Conservation (phyloP, 768 basidiomycete species). For the Suillus subaureus region DNA sequence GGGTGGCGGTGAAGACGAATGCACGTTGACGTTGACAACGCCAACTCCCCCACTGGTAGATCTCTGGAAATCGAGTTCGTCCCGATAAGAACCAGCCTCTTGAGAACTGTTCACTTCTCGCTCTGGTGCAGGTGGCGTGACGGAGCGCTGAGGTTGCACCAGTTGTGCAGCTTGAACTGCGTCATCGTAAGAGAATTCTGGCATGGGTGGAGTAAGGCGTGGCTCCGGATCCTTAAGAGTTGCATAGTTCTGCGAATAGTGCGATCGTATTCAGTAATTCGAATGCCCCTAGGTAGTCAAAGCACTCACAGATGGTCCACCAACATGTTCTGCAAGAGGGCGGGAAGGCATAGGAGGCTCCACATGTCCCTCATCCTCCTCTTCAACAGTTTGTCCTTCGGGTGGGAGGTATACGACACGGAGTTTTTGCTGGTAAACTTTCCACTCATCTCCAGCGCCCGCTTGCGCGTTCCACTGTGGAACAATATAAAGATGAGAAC, state of each 20-base stretch:
- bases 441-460: conserved; percentile 54
- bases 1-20: conserved; percentile 26
- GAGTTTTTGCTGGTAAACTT: conserved; percentile 93
- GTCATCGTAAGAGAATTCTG: conserved; percentile 34
- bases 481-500: conserved; percentile 7
- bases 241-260: conserved; percentile 42
- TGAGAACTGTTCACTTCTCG: conserved; percentile 43
- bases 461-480: conserved; percentile 63
- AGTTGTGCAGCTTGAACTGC: conserved; percentile 21
- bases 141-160: conserved; percentile 38
- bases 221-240: conserved; percentile 40
- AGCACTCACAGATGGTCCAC: conserved; percentile 6
- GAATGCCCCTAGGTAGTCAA: background rate
- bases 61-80: conserved; percentile 33
- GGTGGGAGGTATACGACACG: conserved; percentile 88
- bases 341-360: conserved; percentile 17
- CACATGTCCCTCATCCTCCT: conserved; percentile 65
- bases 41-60: conserved; percentile 35
- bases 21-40: conserved; percentile 50
- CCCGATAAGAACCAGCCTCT: conserved; percentile 52
- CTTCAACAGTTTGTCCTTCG: conserved; percentile 77
- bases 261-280: background rate
- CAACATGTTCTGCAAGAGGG: background rate
- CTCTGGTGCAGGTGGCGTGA: conserved; percentile 47
- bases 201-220: conserved; percentile 28